Evolutionary conservation across 23 red algal genomes (phyloP), one percentile per base, ranked within the genome.

Genomic region (Cyanidioschyzon merolae): DNA sequence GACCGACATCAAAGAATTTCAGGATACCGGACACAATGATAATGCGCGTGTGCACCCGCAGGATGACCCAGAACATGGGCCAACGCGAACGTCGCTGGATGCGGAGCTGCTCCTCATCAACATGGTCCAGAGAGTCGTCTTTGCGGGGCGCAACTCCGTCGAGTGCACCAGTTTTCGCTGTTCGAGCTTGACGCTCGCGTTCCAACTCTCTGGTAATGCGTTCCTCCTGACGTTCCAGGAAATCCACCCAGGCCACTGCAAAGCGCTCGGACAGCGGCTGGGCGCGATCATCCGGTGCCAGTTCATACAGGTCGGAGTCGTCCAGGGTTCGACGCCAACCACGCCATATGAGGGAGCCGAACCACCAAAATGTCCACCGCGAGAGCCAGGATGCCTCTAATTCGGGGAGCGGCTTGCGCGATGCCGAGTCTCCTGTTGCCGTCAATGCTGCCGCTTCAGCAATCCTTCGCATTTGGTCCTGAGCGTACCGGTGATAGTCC

Each of bases 271-370:
- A 71, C 2, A 71, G 63, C 12, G 32, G 63, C 29, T 71, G n/a
- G 2, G 63, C 63, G 2, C 32, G 21, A 35, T 71, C 63, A 35
- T 71, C 63, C 2, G 63, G n/a, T 7, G 32, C 32, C 63, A 71
- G 21, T 12, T 71, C 63, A 27, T 71, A 89, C 0, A 95, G 80
- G 59, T 95, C 82, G 15, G 76, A 51, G 74, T 90, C 90, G 34
- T 78, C 57, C 37, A 95, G 71, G 31, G 90, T 85, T 1, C 41
- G 54, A 36, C 82, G 75, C 79, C 79, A 95, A 25, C 90, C 90
- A 16, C 79, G 34, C 29, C 80, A 63, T 30, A 95, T 79, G n/a
- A 95, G 77, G 12, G 82, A 79, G 3, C 84, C 75, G 45, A 95
- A 68, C 89, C 89, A 92, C 38, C 63, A 71, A 35, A 71, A 71